phyloP scores from a whole-genome alignment of 805 yeast genomes.

The Yamadazyma ubonensis region DNA sequence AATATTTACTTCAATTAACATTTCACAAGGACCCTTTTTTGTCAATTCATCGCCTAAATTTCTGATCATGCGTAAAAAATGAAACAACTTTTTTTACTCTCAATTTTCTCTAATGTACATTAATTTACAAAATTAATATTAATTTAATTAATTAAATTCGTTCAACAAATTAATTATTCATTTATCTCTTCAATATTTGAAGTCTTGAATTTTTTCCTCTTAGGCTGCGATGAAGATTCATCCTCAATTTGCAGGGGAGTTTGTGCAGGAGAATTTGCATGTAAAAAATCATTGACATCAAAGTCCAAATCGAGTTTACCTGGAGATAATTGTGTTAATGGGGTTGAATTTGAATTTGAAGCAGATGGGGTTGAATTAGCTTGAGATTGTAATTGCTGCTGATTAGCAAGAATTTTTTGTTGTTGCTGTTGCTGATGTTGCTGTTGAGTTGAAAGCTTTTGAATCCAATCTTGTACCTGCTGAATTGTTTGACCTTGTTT shows the following conservation, averaged over 20 bases:
- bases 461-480: constrained; percentile 59
- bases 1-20: too few relatives aligned
- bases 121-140: background rate
- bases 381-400: constrained; percentile 14
- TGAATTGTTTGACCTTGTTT: constrained; percentile 53
- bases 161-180: constrained; percentile 2
- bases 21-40: constrained; percentile 2
- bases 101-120: constrained; percentile 6
- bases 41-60: background rate
- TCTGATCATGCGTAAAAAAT: background rate
- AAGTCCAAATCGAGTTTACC: constrained; percentile 15
- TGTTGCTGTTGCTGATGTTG: constrained; percentile 19
- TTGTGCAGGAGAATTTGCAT: constrained; percentile 9
- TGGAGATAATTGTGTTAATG: constrained; percentile 4
- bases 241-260: constrained; percentile 12
- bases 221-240: constrained; percentile 6
- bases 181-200: constrained; percentile 14
- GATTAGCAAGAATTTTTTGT: constrained; percentile 20
- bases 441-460: constrained; percentile 29
- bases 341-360: constrained; percentile 1
- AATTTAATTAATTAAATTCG: background rate
- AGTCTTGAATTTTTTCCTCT: constrained; percentile 12
- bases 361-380: background rate
- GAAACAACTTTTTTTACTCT: too few relatives aligned
- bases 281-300: constrained; percentile 18